phyloP scores from a whole-genome alignment of 768 basidiomycete genomes.

The Boletus fagicola region DNA sequence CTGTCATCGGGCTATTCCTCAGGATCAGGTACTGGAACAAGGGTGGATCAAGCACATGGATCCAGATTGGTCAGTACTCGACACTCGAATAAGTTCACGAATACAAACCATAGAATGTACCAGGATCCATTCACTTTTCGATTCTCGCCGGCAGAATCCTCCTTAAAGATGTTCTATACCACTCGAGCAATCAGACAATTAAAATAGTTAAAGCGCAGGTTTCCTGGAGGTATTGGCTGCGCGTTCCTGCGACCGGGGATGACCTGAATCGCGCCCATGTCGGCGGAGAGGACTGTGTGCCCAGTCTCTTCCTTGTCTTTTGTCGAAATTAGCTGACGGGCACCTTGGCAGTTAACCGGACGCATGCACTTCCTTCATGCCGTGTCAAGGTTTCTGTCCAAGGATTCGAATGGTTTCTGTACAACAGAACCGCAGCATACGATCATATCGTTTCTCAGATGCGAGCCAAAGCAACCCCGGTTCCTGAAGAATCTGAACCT shows the following conservation, averaged over 20 bases:
- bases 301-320: constrained; percentile 4
- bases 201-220: constrained; percentile 81
- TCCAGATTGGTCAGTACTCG: constrained; percentile 65
- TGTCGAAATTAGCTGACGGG: constrained; percentile 5
- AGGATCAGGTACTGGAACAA: constrained; percentile 79
- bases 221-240: constrained; percentile 94
- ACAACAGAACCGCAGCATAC: constrained; percentile 86
- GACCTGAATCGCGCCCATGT: constrained; percentile 51
- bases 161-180: constrained; percentile 83
- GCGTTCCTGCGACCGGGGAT: constrained; percentile 71
- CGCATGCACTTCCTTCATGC: constrained; percentile 53
- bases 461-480: constrained; percentile 36
- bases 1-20: constrained; percentile 59
- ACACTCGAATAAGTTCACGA: not conserved
- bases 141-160: constrained; percentile 83
- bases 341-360: constrained; percentile 34
- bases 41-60: constrained; percentile 73
- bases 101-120: not conserved
- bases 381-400: constrained; percentile 78
- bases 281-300: constrained; percentile 56
- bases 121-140: constrained; percentile 92
- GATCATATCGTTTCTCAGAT: constrained; percentile 83
- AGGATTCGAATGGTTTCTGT: constrained; percentile 91
- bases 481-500: constrained; percentile 30
- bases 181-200: constrained; percentile 90